Conservation (phyloP, 164 flowering plant genomes). For the Hamamelis virginiana region DNA sequence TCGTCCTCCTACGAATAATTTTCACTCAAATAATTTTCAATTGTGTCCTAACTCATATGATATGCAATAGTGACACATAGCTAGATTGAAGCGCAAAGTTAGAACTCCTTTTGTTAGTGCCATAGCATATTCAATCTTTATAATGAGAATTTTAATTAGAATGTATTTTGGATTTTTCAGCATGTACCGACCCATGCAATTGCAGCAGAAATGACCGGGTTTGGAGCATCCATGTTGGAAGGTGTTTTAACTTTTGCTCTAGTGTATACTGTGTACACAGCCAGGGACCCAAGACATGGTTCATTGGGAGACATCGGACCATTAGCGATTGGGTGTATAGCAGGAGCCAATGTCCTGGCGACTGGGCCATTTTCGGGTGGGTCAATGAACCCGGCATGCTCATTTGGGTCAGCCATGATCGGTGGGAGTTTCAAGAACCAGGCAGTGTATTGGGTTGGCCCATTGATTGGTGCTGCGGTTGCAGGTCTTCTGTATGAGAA, state of each 20-base stretch:
- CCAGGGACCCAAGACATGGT: constrained; percentile 54
- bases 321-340: constrained; percentile 52
- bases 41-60: too few species aligned
- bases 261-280: constrained; percentile 71
- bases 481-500: constrained; percentile 77
- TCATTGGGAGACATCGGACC: constrained; percentile 47
- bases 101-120: too few species aligned
- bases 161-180: constrained; percentile 26
- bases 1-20: too few species aligned
- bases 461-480: constrained; percentile 61
- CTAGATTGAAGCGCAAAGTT: too few species aligned
- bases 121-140: too few species aligned
- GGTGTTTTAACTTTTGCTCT: constrained; percentile 63
- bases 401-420: constrained; percentile 65
- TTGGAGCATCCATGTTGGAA: constrained; percentile 75
- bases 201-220: constrained; percentile 72
- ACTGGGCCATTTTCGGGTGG: constrained; percentile 86
- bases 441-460: constrained; percentile 88
- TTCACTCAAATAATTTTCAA: too few species aligned
- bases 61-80: too few species aligned
- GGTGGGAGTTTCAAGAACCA: constrained; percentile 81
- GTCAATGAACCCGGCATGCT: constrained; percentile 82
- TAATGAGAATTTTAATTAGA: too few species aligned
- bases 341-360: constrained; percentile 73
- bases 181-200: constrained; percentile 52